Conservation (phyloP, 1,139 yeast genomes). For the Diutina siamensis region DNA sequence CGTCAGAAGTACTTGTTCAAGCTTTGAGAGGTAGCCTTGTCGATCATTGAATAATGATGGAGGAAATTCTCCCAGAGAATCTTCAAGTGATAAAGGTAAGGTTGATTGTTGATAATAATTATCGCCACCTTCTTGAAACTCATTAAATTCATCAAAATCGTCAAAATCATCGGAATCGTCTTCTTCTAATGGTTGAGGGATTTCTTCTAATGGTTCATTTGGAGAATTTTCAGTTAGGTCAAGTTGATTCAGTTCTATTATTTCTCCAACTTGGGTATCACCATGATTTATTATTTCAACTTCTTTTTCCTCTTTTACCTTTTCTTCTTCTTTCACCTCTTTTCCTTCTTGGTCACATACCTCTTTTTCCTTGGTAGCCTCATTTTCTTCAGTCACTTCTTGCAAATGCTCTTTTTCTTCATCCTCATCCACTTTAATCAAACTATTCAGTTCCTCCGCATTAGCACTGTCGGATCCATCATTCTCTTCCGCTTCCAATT, state of each 20-base stretch:
- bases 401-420: slow-evolving; percentile 5
- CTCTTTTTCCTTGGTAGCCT: neutral
- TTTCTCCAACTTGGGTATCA: no score
- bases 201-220: neutral
- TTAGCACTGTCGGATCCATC: no score
- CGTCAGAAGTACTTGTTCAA: slow-evolving; percentile 14
- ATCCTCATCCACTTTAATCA: slow-evolving; percentile 8
- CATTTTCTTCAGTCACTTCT: neutral
- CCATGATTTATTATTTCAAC: no score
- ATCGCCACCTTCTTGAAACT: slow-evolving; percentile 18
- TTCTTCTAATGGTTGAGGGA: no score
- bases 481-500: no score
- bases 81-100: neutral
- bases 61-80: slow-evolving; percentile 7
- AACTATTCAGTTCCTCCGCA: no score
- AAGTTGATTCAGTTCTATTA: no score
- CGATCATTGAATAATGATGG: slow-evolving; percentile 11
- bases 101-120: neutral
- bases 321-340: no score
- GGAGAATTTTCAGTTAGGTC: no score
- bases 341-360: no score
- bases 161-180: slow-evolving; percentile 7
- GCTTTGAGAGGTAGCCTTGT: slow-evolving; percentile 10
- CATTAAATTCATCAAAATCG: slow-evolving; percentile 24
- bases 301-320: neutral